Base-by-base conservation (phyloP, 306 rosid species). In the Vachellia pachyceras region DNA sequence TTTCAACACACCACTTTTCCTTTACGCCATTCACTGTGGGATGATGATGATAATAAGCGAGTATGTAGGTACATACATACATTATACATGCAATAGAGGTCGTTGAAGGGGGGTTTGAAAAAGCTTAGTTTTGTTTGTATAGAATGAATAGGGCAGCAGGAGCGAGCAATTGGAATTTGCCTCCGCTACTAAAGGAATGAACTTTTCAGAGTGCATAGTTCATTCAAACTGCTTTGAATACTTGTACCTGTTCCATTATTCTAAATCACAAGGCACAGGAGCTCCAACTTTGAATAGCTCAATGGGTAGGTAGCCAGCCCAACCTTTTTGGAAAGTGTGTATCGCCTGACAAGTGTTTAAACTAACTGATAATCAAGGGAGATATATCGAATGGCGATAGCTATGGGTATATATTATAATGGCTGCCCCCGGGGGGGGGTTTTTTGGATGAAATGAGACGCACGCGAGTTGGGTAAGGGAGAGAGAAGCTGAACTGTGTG, bases 121-220 rank as follows among this genome's bases (percentile, higher is more conserved):
- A 29, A 5, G 18, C 18, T 13, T 61, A 1, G 1, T 20, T 57
- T 57, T 33, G 18, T 29, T 29, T 0, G 23, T 22, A 1, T 4
- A 1, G 12, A 25, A 60, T 60, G 39, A 60, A 12, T 12, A 13
- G 33, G 65, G 72, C 20, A 73, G 79, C 46, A 57, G 44, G 77
- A 80, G 77, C 79, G 86, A 47, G 74, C 73, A 74, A 79, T 69
- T 71, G 25, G 75, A 72, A 83, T 75, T 84, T 90, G 89, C n/a
- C n/a, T 86, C 89, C 55, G 60, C 37, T 79, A 75, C 86, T 69
- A 69, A 20, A 69, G 80, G 82, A 68, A 50, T 75, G 71, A 80
- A 73, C 29, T 75, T 60, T 23, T 22, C 15, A 58, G 8, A 9
- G 23, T 23, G 15, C 3, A 1, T 8, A 10, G n/a, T n/a, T n/a